Percentiles rank a stretch among this genome's conserved stretches.
These are phyloP conservation scores for Pachysandra terminalis DNA, from an alignment of 164 flowering plant species.

Conservation along the genomic window DNA sequence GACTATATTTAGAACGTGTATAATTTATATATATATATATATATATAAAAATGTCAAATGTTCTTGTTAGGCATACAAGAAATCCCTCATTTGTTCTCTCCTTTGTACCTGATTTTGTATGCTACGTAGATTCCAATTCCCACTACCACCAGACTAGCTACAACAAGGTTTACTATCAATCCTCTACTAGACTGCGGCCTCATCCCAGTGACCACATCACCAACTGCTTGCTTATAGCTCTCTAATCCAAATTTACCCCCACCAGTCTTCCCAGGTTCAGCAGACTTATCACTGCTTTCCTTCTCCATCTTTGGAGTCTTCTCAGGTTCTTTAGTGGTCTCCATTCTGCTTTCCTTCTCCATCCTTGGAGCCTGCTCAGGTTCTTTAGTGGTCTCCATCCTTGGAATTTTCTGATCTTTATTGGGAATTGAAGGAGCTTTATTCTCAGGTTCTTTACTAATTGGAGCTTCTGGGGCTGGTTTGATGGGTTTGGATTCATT, in stretches of 20 bases:
- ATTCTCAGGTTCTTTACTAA: constrained; percentile 2
- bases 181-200: not conserved
- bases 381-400: too few relatives aligned
- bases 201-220: not conserved
- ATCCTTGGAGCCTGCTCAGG: too few relatives aligned
- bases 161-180: constrained; percentile 10
- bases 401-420: too few relatives aligned
- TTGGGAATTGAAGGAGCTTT: not conserved
- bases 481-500: not conserved
- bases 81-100: not conserved
- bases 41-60: too few relatives aligned
- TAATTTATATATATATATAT: too few relatives aligned
- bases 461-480: constrained; percentile 4
- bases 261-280: not conserved
- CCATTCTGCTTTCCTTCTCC: too few relatives aligned
- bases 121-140: not conserved
- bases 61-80: too few relatives aligned
- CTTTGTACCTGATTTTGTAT: not conserved
- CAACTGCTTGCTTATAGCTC: not conserved
- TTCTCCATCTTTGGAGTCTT: not conserved
- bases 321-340: too few relatives aligned
- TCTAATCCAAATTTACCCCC: too few relatives aligned
- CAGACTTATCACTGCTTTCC: not conserved
- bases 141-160: constrained; percentile 11
- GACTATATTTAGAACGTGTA: too few relatives aligned